Evolutionary conservation across 768 basidiomycete genomes (phyloP).

Genomic region (Mycena chlorophos): DNA sequence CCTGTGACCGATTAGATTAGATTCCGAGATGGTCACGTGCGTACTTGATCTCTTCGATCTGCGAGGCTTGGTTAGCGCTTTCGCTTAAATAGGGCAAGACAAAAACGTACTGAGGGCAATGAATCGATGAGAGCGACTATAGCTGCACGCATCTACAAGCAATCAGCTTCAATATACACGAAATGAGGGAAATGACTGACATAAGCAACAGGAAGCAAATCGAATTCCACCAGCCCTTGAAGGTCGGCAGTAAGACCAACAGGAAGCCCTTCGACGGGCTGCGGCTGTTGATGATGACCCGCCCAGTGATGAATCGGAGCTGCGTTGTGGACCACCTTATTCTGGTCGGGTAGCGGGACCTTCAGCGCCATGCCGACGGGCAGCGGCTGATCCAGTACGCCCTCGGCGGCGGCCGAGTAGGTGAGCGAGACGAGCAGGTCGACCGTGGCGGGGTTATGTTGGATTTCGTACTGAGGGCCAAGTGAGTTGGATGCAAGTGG

Average conservation of each 20-base stretch:
- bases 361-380: constrained; percentile 61
- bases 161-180: neutral
- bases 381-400: constrained; percentile 55
- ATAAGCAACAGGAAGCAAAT: constrained; percentile 12
- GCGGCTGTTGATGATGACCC: neutral
- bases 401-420: constrained; percentile 55
- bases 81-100: neutral
- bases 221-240: constrained; percentile 22
- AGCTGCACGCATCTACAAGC: constrained; percentile 18
- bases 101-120: constrained; percentile 34
- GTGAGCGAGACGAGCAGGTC: constrained; percentile 69
- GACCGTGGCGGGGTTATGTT: constrained; percentile 60
- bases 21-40: neutral
- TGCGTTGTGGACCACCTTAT: constrained; percentile 1
- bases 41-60: constrained; percentile 60
- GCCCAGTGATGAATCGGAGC: neutral
- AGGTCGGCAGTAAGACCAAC: neutral
- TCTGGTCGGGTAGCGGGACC: constrained; percentile 42
- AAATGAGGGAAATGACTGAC: neutral
- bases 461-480: constrained; percentile 60
- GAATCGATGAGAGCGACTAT: constrained; percentile 18
- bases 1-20: constrained; percentile 10
- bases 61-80: neutral
- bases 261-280: neutral
- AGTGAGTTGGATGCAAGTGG: neutral